Base-by-base conservation (phyloP, 2,329 filamentous ascomycete species). In the Hysterium pulicare region DNA sequence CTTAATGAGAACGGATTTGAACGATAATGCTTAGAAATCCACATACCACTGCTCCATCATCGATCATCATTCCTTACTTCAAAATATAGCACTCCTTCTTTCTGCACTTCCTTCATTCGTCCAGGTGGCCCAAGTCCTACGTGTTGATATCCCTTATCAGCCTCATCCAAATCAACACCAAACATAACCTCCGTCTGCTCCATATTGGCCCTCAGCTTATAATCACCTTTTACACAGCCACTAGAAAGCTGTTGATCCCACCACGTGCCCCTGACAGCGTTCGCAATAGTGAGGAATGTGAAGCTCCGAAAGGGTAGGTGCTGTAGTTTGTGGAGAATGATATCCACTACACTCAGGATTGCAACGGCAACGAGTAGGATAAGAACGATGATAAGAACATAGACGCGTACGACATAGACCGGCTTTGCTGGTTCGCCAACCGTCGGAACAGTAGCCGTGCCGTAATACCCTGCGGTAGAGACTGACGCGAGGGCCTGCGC, bases 231-330 rank as follows among this genome's bases (percentile, higher is more conserved):
- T 13, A 28, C 24, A 13, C 24, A 28, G 13, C 24, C 24, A 28
- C 24, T 13, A 7, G 8, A 28, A 28, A 28, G 24, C 22, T 30
- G 24, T 7, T 34, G 13, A 22, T 40, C 42, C 32, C 31, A 35
- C 9, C 36, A 22, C 20, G 20, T 8, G 3, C 42, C 42, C n/a
- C 32, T 16, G 10, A 45, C 42, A 8, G 42, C 42, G 21, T 45
- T 23, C 10, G 42, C 42, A 22, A 45, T 37, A 13, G 42, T 41
- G 21, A 45, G 28, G 38, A 45, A 45, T 30, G 42, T 45, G 9
- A 31, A 24, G 9, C 32, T 33, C 6, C 42, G 30, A 21, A 45
- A 45, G 4, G 42, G 42, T 22, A 37, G 21, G 11, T 32, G 22
- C 28, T 41, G 11, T 13, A n/a, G 11, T 7, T 32, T 23, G 15